Evolutionary conservation across 2,329 filamentous ascomycete genomes (phyloP), one percentile per base, ranked within the genome.

Genomic region (Phyllosticta capitalensis): DNA sequence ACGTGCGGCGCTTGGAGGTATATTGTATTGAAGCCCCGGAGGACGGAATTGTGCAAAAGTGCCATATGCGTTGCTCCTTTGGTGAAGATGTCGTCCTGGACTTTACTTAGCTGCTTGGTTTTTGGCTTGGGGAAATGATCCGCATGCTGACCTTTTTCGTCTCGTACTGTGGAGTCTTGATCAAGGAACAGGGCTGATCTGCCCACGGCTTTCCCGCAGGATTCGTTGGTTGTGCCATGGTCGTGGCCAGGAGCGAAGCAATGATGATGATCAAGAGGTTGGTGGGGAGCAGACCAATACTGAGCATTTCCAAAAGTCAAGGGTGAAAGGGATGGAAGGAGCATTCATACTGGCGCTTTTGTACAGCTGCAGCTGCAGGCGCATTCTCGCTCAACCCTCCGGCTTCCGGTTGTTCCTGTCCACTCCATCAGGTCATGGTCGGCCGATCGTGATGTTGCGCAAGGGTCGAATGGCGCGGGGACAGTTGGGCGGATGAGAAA

Each of bases 21-120:
- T 24, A 75, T 74, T 17, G 69, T 69, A 63, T 75, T 76, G 64
- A 72, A 74, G 45, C 71, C 72, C 38, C 73, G 67, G 6, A 76
- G 63, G 48, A 75, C 70, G 0, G 71, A 65, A 51, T 76, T 76
- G 64, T 76, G 74, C 10, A 75, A 67, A 45, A 72, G 66, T 7
- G 71, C 67, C 73, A 73, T 72, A 53, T 72, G 68, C 17, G 69
- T 67, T 30, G 70, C 68, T n/a, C 69, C 69, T 6, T 61, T 64
- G 5, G 69, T 72, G 61, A 69, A 72, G 6, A 69, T 67, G 52
- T 72, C 69, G 12, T 65, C 65, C 67, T 71, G 50, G 20, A 0
- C 24, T n/a, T n/a, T 17, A 3, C 17, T 50, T 28, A 51, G 45
- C 22, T 17, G 6, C 17, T 22, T 45, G 9, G 21, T 30, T n/a